Percentiles rank a stretch among this genome's conserved stretches.
Evolutionary conservation across 495 filamentous ascomycete genomes (phyloP).

Genomic region (Xylona heveae): DNA sequence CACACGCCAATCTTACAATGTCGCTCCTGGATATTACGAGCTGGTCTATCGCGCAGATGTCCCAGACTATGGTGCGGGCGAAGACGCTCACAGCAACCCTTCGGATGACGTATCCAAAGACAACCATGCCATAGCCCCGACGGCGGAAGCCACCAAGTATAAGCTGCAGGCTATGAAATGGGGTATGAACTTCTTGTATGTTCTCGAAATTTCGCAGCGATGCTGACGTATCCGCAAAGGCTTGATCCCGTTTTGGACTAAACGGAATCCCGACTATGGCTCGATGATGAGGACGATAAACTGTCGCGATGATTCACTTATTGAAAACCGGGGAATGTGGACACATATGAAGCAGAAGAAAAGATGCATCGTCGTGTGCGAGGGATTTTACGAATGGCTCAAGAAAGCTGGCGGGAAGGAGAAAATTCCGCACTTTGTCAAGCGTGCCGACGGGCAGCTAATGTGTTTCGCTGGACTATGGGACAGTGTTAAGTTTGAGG

Average conservation of each 20-base stretch:
- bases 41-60: constrained; percentile 67
- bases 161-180: constrained; percentile 85
- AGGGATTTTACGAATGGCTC: constrained; percentile 95
- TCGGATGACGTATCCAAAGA: constrained; percentile 4
- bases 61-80: constrained; percentile 28
- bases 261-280: constrained; percentile 54
- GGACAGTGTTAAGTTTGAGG: constrained; percentile 71
- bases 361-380: constrained; percentile 64
- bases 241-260: constrained; percentile 80
- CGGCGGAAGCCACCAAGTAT: constrained; percentile 29
- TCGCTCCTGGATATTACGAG: constrained; percentile 73
- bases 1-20: constrained; percentile 70
- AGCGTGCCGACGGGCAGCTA: constrained; percentile 57
- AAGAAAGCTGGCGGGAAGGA: constrained; percentile 60
- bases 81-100: too few relatives aligned
- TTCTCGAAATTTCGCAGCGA: background rate
- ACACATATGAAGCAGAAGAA: constrained; percentile 71
- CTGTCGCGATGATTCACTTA: constrained; percentile 76
- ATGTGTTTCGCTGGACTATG: constrained; percentile 86
- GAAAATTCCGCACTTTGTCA: constrained; percentile 64
- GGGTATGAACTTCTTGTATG: constrained; percentile 23
- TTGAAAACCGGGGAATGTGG: constrained; percentile 68
- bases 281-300: constrained; percentile 78
- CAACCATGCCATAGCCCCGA: constrained; percentile 8
- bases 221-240: constrained; percentile 20